Evolutionary conservation across 1,139 yeast species (phyloP), one percentile per base, ranked within the genome.

Genomic region (Lodderomyces jiufengensis): DNA sequence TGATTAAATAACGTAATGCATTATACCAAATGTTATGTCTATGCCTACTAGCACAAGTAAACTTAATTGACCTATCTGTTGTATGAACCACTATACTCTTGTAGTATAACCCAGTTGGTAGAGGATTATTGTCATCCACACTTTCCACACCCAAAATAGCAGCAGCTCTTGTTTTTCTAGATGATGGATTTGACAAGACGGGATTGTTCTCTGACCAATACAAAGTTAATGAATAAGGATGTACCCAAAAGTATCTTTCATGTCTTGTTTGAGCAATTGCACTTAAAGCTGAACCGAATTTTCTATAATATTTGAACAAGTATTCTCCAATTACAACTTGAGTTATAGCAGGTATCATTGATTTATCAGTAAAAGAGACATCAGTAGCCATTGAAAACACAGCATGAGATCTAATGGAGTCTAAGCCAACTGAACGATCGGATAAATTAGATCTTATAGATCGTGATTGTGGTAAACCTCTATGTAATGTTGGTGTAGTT

Each of bases 241-340:
- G 95, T 29, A 92, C 80, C 97, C 97, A 92, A 73, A 92, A 92
- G 60, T 80, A 92, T 46, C 97, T 73, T 54, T 84, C 94, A 54
- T 92, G 98, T 42, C 97, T 76, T 34, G 76, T 76, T 39, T 84
- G 92, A 0, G 94, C 76, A 30, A 87, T 75, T 1, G 87, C 77
- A 36, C 84, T 76, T 38, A 86, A 70, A 11, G 87, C 84, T 9
- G 35, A 32, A 9, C 94, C 86, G 40, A 84, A 65, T 43, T 80
- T 76, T 36, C 95, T 79, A 57, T 83, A 86, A 56, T 92, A 90
- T 59, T 92, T 92, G 75, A 75, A 83, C 44, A 88, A 66, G 47
- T 80, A 87, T 56, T 90, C 97, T 39, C 98, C 98, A 58, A 90
- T 84, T 33, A 92, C 90, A 6, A 94, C 48, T 38, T 47, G 51